Percentiles rank a stretch among this genome's conserved stretches.
Conservation (phyloP, 1,139 yeast species). For the Pneumocystis canis region DNA sequence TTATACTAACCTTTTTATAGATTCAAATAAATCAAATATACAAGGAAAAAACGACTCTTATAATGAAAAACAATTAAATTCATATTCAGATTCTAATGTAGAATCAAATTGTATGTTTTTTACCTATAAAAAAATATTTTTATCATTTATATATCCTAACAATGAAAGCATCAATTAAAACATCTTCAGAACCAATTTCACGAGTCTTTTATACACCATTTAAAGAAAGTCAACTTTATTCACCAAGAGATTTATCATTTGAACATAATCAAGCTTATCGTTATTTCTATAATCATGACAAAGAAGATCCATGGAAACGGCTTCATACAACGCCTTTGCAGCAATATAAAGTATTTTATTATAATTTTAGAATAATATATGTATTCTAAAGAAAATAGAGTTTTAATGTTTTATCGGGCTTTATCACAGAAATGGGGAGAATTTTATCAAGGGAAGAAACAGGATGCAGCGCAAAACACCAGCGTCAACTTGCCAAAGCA, state of each 20-base stretch:
- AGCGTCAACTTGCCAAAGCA: conserved; percentile 47
- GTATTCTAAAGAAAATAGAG: not conserved
- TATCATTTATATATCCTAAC: not conserved
- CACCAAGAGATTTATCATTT: conserved; percentile 1
- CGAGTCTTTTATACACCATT: not conserved
- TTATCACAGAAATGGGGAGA: conserved; percentile 13
- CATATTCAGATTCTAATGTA: not conserved
- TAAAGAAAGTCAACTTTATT: not conserved
- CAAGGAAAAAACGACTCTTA: not conserved
- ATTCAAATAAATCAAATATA: not conserved
- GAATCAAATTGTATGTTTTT: not conserved
- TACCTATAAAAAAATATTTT: not conserved
- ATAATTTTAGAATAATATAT: not conserved
- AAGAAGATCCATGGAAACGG: conserved; percentile 1
- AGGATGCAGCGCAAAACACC: conserved; percentile 34
- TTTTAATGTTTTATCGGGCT: conserved; percentile 1
- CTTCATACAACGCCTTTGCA: not conserved
- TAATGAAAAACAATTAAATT: not conserved
- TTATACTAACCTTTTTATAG: not conserved
- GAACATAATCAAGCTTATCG: not conserved
- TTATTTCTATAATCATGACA: not conserved
- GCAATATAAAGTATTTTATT: not conserved
- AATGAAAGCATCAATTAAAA: not conserved
- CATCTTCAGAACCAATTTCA: not conserved
- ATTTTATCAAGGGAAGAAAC: conserved; percentile 12